Conservation (phyloP, 1,284 basidiomycete genomes). For the Malassezia yamatoensis region DNA sequence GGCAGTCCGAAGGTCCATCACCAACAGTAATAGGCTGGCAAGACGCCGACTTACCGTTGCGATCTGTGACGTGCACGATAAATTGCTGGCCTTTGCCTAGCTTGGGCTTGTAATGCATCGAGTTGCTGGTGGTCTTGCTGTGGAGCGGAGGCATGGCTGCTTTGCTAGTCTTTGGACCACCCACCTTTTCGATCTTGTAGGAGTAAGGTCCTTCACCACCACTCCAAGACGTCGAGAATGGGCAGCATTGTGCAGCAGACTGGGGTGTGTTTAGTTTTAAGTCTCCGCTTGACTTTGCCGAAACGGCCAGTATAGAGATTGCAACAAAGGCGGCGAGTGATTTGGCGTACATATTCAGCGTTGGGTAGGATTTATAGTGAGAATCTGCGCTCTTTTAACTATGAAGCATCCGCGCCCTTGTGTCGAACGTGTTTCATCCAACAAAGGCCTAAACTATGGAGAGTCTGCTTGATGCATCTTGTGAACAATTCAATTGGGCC, state of each 20-base stretch:
- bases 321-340: slow-evolving; percentile 9
- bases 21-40: not conserved
- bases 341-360: slow-evolving; percentile 14
- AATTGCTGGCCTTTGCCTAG: slow-evolving; percentile 11
- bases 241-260: slow-evolving; percentile 20
- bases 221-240: slow-evolving; percentile 18
- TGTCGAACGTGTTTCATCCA: not conserved
- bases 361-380: not conserved
- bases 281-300: slow-evolving; percentile 1
- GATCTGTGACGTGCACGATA: slow-evolving; percentile 20
- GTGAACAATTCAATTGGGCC: too few relatives aligned
- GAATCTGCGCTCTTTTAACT: not conserved
- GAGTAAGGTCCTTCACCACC: slow-evolving; percentile 20
- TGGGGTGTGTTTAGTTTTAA: slow-evolving; percentile 19
- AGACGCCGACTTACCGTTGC: slow-evolving; percentile 5
- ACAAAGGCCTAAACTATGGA: too few relatives aligned
- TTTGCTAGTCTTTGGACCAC: not conserved
- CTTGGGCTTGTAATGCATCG: slow-evolving; percentile 17
- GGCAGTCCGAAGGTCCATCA: not conserved
- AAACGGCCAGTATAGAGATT: slow-evolving; percentile 11
- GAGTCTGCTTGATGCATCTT: too few relatives aligned
- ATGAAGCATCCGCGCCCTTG: not conserved
- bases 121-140: too few relatives aligned
- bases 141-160: too few relatives aligned
- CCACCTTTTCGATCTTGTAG: slow-evolving; percentile 11